Evolutionary conservation across 495 filamentous ascomycete species (phyloP).

Genomic region (Daldinia loculata): DNA sequence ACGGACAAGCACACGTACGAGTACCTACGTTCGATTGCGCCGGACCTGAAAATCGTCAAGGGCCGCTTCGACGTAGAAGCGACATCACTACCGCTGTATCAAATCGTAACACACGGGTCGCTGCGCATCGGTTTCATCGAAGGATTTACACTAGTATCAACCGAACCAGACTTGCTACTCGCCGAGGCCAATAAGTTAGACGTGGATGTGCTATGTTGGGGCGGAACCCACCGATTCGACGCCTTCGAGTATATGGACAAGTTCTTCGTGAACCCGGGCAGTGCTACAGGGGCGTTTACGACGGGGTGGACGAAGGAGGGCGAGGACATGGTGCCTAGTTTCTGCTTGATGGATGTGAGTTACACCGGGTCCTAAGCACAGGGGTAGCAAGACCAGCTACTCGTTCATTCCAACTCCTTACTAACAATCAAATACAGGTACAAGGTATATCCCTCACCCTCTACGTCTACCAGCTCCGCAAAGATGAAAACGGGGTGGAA

Average conservation of each 20-base stretch:
- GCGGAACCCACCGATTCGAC: slow-evolving; percentile 96
- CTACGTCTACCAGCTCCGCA: slow-evolving; percentile 96
- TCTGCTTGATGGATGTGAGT: slow-evolving; percentile 95
- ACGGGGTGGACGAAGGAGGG: slow-evolving; percentile 63
- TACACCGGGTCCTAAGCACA: no score
- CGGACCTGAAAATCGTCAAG: slow-evolving; percentile 94
- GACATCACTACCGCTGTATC: slow-evolving; percentile 85
- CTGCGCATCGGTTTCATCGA: slow-evolving; percentile 96
- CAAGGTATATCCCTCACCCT: slow-evolving; percentile 97
- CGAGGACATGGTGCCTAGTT: slow-evolving; percentile 91
- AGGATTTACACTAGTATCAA: slow-evolving; percentile 93
- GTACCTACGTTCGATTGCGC: slow-evolving; percentile 88
- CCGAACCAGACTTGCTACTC: slow-evolving; percentile 88
- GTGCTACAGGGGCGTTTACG: slow-evolving; percentile 84
- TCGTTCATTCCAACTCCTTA: no score
- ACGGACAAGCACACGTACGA: slow-evolving; percentile 95
- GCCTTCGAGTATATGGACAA: slow-evolving; percentile 98
- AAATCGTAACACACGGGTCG: slow-evolving; percentile 92
- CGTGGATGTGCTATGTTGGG: slow-evolving; percentile 96
- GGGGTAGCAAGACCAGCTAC: no score
- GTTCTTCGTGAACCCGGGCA: slow-evolving; percentile 99
- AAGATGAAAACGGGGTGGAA: slow-evolving; percentile 85
- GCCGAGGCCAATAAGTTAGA: slow-evolving; percentile 96
- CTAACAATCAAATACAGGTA: slow-evolving; percentile 64
- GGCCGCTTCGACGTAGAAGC: slow-evolving; percentile 95